Evolutionary conservation across 2,329 filamentous ascomycete species (phyloP).

Genomic region (Colletotrichum karsti): DNA sequence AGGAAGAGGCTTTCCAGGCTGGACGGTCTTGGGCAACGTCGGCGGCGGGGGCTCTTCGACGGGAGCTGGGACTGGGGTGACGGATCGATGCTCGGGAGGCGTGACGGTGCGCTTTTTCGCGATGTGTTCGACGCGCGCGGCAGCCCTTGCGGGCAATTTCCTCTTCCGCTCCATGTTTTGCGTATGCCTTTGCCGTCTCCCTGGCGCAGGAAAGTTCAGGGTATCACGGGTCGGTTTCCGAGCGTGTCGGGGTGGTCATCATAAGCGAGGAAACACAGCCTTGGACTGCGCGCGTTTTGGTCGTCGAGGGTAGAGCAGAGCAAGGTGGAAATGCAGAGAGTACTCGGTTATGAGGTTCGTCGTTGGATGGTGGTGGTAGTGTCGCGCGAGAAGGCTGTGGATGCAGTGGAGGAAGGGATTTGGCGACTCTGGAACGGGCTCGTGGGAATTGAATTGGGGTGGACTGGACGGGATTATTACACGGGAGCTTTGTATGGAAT

Average conservation of each 20-base stretch:
- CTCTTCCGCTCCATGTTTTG: constrained; percentile 69
- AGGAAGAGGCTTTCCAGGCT: constrained; percentile 74
- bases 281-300: constrained; percentile 19
- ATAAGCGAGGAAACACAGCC: constrained; percentile 22
- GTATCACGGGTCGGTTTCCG: constrained; percentile 19
- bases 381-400: neutral
- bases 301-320: neutral
- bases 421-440: constrained; percentile 21
- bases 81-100: constrained; percentile 58
- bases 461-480: constrained; percentile 9
- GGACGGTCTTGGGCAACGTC: constrained; percentile 69
- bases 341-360: neutral
- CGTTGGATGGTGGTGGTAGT: neutral
- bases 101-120: constrained; percentile 68
- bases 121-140: constrained; percentile 66
- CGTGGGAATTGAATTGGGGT: constrained; percentile 25
- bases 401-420: constrained; percentile 18
- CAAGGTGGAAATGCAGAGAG: neutral
- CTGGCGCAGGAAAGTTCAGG: constrained; percentile 14
- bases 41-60: constrained; percentile 45
- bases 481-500: constrained; percentile 21
- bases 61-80: constrained; percentile 53
- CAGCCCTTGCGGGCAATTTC: constrained; percentile 70
- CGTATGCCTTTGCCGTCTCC: constrained; percentile 11
- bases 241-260: constrained; percentile 26